phyloP scores from a whole-genome alignment of 148 eudicot species.

The Spergularia marina region DNA sequence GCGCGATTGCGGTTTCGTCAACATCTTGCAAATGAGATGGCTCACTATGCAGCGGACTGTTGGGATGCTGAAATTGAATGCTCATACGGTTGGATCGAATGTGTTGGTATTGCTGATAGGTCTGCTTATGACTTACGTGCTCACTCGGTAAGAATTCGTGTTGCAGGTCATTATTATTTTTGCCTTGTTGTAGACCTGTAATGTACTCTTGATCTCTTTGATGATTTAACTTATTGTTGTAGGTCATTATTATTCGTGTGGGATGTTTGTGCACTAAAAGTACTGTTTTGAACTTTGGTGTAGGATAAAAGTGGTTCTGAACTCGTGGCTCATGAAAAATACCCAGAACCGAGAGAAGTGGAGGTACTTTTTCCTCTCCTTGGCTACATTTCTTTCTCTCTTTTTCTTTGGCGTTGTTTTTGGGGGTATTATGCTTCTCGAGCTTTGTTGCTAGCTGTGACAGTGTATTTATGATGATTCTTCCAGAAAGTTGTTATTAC shows the following conservation, averaged over 20 bases:
- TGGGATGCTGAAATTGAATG: conserved; percentile 99
- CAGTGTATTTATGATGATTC: conserved; percentile 6
- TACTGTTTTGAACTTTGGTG: conserved; percentile 10
- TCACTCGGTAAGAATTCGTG: conserved; percentile 57
- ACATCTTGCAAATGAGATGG: conserved; percentile 99
- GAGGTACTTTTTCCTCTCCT: conserved; percentile 44
- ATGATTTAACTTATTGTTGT: neutral
- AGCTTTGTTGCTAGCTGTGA: neutral
- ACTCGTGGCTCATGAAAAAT: conserved; percentile 91
- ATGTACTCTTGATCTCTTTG: neutral
- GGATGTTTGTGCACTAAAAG: neutral
- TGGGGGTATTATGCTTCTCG: neutral
- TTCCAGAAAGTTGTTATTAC: conserved; percentile 78
- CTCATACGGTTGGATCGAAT: conserved; percentile 95
- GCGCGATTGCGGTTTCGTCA: conserved; percentile 83
- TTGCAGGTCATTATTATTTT: neutral
- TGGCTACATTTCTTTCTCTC: neutral
- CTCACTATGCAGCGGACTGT: conserved; percentile 98
- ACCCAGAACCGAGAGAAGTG: conserved; percentile 80
- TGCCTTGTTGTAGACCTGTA: neutral
- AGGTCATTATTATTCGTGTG: no score
- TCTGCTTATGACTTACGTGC: conserved; percentile 90
- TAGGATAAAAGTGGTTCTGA: conserved; percentile 84
- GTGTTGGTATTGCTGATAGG: conserved; percentile 98
- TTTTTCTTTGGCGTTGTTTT: neutral